Evolutionary conservation across 1,284 basidiomycete genomes (phyloP).

Genomic region (Malassezia brasiliensis): DNA sequence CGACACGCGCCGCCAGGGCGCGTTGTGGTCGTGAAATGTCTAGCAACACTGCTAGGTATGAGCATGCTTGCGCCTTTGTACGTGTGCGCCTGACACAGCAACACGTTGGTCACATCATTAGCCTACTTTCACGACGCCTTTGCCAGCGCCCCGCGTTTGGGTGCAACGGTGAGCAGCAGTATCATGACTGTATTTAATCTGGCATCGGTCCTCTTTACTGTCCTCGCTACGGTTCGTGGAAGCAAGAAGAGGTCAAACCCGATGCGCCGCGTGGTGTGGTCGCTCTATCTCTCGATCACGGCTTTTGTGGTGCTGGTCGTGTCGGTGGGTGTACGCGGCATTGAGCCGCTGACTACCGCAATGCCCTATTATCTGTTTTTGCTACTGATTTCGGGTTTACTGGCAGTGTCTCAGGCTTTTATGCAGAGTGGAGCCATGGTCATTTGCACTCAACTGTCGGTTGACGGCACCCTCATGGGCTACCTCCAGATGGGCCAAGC

Average conservation of each 20-base stretch:
- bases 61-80: conserved; percentile 17
- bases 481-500: conserved; percentile 27
- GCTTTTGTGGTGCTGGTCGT: neutral
- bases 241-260: neutral
- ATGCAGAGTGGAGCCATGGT: conserved; percentile 28
- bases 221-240: conserved; percentile 10
- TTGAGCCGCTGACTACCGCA: neutral
- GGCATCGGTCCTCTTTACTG: conserved; percentile 19
- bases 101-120: conserved; percentile 27
- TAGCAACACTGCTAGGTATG: conserved; percentile 11
- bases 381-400: conserved; percentile 2
- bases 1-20: conserved; percentile 24
- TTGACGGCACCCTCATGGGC: conserved; percentile 18
- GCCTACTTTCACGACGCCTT: conserved; percentile 25
- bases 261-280: neutral
- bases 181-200: conserved; percentile 21
- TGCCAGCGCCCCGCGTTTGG: neutral
- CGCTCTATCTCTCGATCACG: neutral
- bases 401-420: conserved; percentile 17
- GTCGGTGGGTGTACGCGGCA: neutral
- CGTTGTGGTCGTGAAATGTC: neutral
- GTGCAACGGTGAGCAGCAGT: conserved; percentile 19
- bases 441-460: conserved; percentile 16
- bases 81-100: conserved; percentile 14
- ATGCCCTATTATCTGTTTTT: conserved; percentile 15